A percentile compares a stretch with the other conserved stretches of the same genome.
phyloP scores from a whole-genome alignment of 2,329 filamentous ascomycete species.

The Didymella glomerata region DNA sequence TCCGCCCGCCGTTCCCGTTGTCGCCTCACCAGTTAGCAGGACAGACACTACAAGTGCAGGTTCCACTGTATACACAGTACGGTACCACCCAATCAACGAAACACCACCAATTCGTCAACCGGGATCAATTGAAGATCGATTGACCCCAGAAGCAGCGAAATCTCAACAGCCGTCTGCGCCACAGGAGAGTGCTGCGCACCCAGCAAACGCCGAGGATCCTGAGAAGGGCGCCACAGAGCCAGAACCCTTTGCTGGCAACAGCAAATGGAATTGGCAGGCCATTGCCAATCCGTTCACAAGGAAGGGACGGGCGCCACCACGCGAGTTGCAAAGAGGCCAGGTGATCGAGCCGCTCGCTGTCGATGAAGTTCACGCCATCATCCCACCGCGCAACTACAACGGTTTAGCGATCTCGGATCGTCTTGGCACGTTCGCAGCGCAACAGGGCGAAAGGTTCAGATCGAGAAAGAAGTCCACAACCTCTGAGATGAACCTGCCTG shows the following conservation, averaged over 20 bases:
- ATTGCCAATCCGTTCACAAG: constrained; percentile 67
- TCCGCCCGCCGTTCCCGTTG: constrained; percentile 54
- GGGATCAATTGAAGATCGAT: constrained; percentile 29
- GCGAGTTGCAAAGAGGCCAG: constrained; percentile 66
- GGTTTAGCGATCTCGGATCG: constrained; percentile 56
- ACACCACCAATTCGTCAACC: constrained; percentile 35
- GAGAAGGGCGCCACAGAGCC: constrained; percentile 39
- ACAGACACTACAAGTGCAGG: constrained; percentile 69
- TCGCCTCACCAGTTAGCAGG: constrained; percentile 66
- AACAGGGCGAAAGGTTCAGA: constrained; percentile 57
- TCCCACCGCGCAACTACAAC: constrained; percentile 55
- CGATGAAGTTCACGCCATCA: constrained; percentile 46
- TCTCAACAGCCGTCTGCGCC: constrained; percentile 4
- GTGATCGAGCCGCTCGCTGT: constrained; percentile 56
- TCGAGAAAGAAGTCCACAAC: constrained; percentile 49
- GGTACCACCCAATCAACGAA: constrained; percentile 65
- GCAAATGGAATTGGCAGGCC: constrained; percentile 57
- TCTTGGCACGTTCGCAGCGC: constrained; percentile 59
- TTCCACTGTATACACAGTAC: constrained; percentile 70
- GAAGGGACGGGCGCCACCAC: constrained; percentile 65
- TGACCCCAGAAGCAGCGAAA: constrained; percentile 18
- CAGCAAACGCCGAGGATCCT: constrained; percentile 35
- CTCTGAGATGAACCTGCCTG: constrained; percentile 58
- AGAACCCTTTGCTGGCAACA: constrained; percentile 26
- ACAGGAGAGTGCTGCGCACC: constrained; percentile 19